Evolutionary conservation across 2,329 filamentous ascomycete genomes (phyloP).

Genomic region (Magnaporthiopsis incrustans): DNA sequence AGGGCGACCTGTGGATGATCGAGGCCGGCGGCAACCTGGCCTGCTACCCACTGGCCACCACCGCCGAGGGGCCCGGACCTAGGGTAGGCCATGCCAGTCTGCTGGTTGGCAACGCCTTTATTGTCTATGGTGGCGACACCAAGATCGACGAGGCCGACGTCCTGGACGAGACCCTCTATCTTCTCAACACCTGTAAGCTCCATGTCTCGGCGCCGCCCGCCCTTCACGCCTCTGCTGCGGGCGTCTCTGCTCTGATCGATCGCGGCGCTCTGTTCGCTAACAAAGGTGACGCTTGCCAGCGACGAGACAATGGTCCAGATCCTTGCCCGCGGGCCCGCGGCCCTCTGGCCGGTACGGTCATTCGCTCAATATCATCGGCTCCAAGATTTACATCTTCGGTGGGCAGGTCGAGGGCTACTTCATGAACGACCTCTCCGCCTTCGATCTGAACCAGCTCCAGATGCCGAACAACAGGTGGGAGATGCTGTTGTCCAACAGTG

Average conservation of each 20-base stretch:
- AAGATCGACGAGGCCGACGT: conserved; percentile 91
- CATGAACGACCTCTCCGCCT: conserved; percentile 94
- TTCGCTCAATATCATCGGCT: conserved; percentile 90
- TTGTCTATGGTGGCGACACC: conserved; percentile 96
- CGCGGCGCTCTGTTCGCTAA: not conserved
- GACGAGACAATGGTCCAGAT: conserved; percentile 95
- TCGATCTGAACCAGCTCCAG: conserved; percentile 91
- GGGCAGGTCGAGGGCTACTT: conserved; percentile 96
- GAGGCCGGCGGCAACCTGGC: conserved; percentile 82
- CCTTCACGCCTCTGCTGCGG: no score
- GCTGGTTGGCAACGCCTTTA: conserved; percentile 95
- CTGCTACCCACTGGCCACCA: conserved; percentile 86
- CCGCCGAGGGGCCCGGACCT: conserved; percentile 87
- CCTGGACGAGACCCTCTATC: conserved; percentile 89
- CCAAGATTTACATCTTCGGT: conserved; percentile 95
- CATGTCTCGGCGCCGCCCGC: no score
- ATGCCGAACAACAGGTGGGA: conserved; percentile 91
- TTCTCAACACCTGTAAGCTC: conserved; percentile 88
- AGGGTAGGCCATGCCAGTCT: conserved; percentile 91
- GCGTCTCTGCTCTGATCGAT: not conserved
- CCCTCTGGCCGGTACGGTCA: conserved; percentile 92
- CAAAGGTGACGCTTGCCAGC: conserved; percentile 44
- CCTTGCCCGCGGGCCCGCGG: conserved; percentile 75
- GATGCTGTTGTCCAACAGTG: conserved; percentile 70
- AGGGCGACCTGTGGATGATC: conserved; percentile 96